Evolutionary conservation across 176 grass and related monocot genomes (phyloP).

Genomic region (Bromus sterilis): DNA sequence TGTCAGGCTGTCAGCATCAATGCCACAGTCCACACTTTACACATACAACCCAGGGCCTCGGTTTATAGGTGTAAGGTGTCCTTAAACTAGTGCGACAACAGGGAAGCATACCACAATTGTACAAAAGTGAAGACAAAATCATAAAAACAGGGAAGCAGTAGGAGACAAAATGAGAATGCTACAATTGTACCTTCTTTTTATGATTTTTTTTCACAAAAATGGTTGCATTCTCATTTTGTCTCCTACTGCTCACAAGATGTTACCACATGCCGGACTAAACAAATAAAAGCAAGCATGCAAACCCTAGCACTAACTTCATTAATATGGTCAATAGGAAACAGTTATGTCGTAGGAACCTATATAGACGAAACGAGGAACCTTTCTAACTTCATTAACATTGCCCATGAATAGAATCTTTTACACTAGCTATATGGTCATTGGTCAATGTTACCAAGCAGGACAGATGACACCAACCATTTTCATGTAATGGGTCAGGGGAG

Average conservation of each 20-base stretch:
- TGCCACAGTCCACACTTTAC: background rate
- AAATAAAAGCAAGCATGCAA: background rate
- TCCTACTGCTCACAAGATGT: background rate
- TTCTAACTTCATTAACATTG: background rate
- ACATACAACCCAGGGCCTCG: background rate
- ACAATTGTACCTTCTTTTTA: background rate
- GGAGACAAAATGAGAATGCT: too few relatives aligned
- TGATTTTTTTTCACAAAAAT: background rate
- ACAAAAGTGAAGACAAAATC: background rate
- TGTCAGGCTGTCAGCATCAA: background rate
- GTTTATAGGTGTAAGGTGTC: background rate
- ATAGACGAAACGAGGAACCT: background rate
- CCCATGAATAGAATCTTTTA: background rate
- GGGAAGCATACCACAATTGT: background rate
- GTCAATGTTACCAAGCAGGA: background rate
- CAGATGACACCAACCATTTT: too few relatives aligned
- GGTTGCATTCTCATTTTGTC: background rate
- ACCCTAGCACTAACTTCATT: background rate
- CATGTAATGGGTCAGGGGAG: too few relatives aligned
- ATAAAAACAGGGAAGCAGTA: too few relatives aligned
- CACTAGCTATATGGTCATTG: background rate
- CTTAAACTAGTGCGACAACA: background rate
- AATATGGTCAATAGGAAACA: background rate
- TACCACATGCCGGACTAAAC: background rate
- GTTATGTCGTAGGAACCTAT: background rate